These are phyloP conservation scores for Hypoxylon rickii DNA, from an alignment of 495 filamentous ascomycete species.

Conservation along the genomic window DNA sequence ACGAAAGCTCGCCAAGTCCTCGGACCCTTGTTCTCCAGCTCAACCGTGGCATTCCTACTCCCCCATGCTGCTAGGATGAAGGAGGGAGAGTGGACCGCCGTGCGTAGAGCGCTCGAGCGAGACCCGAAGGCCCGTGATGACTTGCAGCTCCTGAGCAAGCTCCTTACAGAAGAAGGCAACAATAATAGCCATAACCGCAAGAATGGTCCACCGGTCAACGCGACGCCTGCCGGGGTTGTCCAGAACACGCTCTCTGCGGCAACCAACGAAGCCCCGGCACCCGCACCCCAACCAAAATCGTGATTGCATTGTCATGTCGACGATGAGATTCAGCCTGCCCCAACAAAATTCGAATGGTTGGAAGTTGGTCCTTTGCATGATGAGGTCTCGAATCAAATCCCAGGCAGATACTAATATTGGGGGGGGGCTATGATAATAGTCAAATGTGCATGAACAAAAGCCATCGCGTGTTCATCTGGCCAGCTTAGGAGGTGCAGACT, in stretches of 20 bases:
- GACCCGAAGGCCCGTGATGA: constrained; percentile 56
- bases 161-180: constrained; percentile 49
- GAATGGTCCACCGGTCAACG: constrained; percentile 24
- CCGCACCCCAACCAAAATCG: constrained; percentile 21
- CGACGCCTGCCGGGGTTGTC: constrained; percentile 27
- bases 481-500: too few relatives aligned
- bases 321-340: neutral
- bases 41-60: constrained; percentile 69
- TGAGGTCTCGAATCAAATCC: too few relatives aligned
- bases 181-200: constrained; percentile 28
- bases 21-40: constrained; percentile 60
- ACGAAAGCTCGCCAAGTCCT: constrained; percentile 61
- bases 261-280: constrained; percentile 17
- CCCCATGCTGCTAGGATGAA: constrained; percentile 67
- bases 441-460: too few relatives aligned
- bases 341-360: neutral
- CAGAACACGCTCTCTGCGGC: constrained; percentile 38
- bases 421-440: too few relatives aligned
- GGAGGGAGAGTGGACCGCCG: constrained; percentile 64
- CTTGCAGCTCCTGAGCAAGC: constrained; percentile 51
- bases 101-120: constrained; percentile 60
- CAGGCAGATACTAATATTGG: too few relatives aligned
- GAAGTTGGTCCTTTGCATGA: neutral
- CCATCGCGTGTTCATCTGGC: too few relatives aligned
- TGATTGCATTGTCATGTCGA: constrained; percentile 4